Conservation (phyloP, 208 protist species). For the Novymonas esmeraldas region DNA sequence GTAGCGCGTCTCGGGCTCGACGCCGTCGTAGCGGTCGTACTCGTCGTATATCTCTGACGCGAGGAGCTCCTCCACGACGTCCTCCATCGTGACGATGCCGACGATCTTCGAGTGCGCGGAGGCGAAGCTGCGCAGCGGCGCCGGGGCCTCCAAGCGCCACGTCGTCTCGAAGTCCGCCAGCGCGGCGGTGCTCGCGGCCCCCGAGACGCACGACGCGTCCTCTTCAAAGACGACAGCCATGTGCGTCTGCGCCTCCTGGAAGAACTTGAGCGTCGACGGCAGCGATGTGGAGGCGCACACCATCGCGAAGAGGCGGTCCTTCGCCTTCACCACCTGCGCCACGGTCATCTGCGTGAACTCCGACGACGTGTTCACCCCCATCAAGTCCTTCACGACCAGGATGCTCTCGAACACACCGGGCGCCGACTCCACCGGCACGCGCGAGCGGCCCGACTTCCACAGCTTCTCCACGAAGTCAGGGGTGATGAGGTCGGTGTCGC, state of each 20-base stretch:
- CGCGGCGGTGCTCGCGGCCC: neutral
- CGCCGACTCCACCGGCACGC: conserved; percentile 66
- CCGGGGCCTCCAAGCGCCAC: conserved; percentile 4
- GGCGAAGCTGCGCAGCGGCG: conserved; percentile 15
- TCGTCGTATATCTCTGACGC: conserved; percentile 91
- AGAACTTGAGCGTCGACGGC: conserved; percentile 80
- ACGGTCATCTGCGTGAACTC: conserved; percentile 54
- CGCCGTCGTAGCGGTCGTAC: conserved; percentile 77
- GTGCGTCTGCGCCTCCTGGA: conserved; percentile 83
- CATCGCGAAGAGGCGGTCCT: conserved; percentile 63
- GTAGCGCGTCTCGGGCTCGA: conserved; percentile 21
- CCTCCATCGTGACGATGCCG: conserved; percentile 87
- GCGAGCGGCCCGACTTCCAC: conserved; percentile 84
- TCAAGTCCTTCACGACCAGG: conserved; percentile 83
- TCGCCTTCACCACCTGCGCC: conserved; percentile 68
- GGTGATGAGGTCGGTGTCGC: conserved; percentile 70
- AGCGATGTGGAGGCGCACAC: conserved; percentile 61
- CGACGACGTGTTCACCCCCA: conserved; percentile 43
- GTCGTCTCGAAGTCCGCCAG: conserved; percentile 23
- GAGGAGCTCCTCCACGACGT: conserved; percentile 88
- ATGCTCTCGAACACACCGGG: conserved; percentile 57
- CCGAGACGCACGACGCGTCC: conserved; percentile 5
- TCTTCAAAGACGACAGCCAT: conserved; percentile 83
- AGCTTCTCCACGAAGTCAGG: conserved; percentile 72
- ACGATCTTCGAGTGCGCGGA: conserved; percentile 36